phyloP scores from a whole-genome alignment of 768 basidiomycete species.

The Tulasnella sp. region DNA sequence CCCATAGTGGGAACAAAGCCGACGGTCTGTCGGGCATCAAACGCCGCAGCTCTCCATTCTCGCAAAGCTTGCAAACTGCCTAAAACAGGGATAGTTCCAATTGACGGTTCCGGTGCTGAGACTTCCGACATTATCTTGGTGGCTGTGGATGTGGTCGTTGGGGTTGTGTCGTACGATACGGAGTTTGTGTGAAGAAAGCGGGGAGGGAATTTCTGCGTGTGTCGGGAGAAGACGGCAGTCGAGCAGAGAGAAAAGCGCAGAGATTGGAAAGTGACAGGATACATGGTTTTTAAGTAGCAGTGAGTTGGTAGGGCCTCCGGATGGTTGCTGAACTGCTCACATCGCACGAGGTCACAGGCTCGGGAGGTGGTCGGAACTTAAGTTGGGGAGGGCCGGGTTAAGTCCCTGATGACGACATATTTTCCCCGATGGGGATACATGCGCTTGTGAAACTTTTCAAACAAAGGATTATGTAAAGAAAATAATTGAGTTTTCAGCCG shows the following conservation, averaged over 20 bases:
- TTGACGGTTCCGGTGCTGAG: not conserved
- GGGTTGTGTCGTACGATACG: not conserved
- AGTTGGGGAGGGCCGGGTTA: not conserved
- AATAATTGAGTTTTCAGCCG: too few relatives aligned
- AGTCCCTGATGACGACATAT: not conserved
- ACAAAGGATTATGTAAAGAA: too few relatives aligned
- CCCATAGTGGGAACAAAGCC: slow-evolving; percentile 99
- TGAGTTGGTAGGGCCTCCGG: not conserved
- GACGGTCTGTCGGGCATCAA: slow-evolving; percentile 53
- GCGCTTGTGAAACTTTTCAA: not conserved
- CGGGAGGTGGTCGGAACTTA: not conserved
- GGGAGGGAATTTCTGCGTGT: not conserved
- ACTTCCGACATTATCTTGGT: not conserved
- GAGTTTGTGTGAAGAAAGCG: not conserved
- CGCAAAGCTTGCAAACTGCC: slow-evolving; percentile 55
- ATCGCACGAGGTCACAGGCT: not conserved
- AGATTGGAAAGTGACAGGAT: not conserved
- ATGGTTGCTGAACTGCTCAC: not conserved
- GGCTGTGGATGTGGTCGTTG: not conserved
- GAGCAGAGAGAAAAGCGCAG: not conserved
- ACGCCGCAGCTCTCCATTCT: slow-evolving; percentile 64
- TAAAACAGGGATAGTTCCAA: slow-evolving; percentile 29
- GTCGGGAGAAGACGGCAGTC: not conserved
- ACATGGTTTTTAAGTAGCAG: not conserved
- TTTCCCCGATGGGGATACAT: not conserved